Conservation (phyloP, 768 basidiomycete genomes). For the Ephemerocybe angulata region DNA sequence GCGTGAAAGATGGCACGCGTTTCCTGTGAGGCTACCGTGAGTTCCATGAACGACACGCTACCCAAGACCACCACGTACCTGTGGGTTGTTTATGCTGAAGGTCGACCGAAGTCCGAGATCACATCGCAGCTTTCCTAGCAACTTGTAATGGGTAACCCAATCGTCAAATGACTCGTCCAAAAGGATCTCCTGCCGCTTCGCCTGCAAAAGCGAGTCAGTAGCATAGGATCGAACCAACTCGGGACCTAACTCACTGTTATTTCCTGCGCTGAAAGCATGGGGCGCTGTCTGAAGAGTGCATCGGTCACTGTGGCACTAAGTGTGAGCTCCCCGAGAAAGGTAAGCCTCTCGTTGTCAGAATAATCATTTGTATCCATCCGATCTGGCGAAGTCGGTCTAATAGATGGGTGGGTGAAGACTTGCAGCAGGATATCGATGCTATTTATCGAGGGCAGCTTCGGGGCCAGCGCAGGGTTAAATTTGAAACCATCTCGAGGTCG, state of each 20-base stretch:
- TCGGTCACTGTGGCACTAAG: slow-evolving; percentile 46
- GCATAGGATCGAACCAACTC: slow-evolving; percentile 1
- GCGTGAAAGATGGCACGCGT: slow-evolving; percentile 55
- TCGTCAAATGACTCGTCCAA: slow-evolving; percentile 40
- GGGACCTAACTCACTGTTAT: slow-evolving; percentile 45
- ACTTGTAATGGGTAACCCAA: slow-evolving; percentile 47
- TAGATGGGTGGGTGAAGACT: slow-evolving; percentile 67
- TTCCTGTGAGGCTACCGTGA: slow-evolving; percentile 41
- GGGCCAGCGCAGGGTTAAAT: neutral
- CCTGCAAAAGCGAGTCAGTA: slow-evolving; percentile 18
- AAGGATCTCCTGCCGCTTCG: slow-evolving; percentile 33
- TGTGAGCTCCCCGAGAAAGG: slow-evolving; percentile 45
- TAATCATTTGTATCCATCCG: slow-evolving; percentile 33
- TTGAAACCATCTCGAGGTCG: neutral
- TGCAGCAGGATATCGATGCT: slow-evolving; percentile 53
- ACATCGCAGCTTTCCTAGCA: slow-evolving; percentile 48
- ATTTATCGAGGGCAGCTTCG: slow-evolving; percentile 26
- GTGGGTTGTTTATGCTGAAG: slow-evolving; percentile 30
- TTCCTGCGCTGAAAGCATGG: slow-evolving; percentile 44
- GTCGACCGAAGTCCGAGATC: slow-evolving; percentile 32
- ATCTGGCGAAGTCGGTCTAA: slow-evolving; percentile 36
- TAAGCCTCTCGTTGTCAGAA: slow-evolving; percentile 56
- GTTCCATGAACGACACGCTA: slow-evolving; percentile 5
- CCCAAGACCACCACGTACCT: slow-evolving; percentile 33
- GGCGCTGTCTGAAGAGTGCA: slow-evolving; percentile 47